Conservation (phyloP, 1,284 basidiomycete genomes). For the Cerioporus squamosus region DNA sequence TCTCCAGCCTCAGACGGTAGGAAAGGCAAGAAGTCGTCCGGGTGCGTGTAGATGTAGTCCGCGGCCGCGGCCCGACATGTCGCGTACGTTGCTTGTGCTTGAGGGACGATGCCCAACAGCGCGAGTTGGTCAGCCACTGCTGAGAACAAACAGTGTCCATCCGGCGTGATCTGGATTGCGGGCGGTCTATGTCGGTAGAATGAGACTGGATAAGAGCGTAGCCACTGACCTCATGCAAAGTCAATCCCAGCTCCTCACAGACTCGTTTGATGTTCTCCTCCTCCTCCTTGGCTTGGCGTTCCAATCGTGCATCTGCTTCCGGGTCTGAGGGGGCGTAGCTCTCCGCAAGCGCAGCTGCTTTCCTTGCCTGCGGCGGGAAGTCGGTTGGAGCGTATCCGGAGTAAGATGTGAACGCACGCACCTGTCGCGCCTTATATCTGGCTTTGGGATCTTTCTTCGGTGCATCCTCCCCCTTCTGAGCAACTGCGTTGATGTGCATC, state of each 20-base stretch:
- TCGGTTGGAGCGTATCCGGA: neutral
- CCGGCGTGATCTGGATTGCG: constrained; percentile 83
- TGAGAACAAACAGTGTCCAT: constrained; percentile 95
- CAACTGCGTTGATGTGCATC: constrained; percentile 46
- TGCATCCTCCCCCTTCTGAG: constrained; percentile 39
- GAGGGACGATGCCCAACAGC: constrained; percentile 62
- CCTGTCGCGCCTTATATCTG: constrained; percentile 82
- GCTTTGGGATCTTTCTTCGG: constrained; percentile 72
- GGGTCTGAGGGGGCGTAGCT: constrained; percentile 62
- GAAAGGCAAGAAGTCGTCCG: constrained; percentile 94
- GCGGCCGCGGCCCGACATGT: constrained; percentile 77
- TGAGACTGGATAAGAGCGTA: neutral
- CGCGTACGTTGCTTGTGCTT: constrained; percentile 59
- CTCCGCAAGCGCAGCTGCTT: constrained; percentile 71
- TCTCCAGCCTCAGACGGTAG: constrained; percentile 80
- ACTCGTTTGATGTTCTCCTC: constrained; percentile 68
- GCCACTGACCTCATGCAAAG: constrained; percentile 71
- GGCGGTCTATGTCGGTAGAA: neutral
- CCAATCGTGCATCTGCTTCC: constrained; percentile 65
- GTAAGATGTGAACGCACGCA: constrained; percentile 38
- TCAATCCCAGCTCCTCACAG: constrained; percentile 70
- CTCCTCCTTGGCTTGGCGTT: constrained; percentile 76
- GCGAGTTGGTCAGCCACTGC: constrained; percentile 90
- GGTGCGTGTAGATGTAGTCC: constrained; percentile 82
- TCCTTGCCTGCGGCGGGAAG: constrained; percentile 62